Base-by-base conservation (phyloP, 1,284 basidiomycete genomes). In the Pseudozyma pruni region DNA sequence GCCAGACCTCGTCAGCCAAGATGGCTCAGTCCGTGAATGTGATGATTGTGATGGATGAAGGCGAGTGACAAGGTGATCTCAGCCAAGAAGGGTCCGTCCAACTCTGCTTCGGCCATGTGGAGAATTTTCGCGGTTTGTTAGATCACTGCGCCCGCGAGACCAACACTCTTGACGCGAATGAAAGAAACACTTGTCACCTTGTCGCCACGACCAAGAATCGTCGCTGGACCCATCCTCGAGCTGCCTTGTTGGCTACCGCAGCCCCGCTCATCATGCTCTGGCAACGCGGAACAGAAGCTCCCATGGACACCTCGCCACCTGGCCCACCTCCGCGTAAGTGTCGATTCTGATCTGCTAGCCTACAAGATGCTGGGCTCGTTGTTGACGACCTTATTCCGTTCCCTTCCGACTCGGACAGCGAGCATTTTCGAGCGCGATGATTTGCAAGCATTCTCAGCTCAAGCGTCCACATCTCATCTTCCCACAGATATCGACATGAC, bases 291-390 rank as follows among this genome's bases (percentile, higher is more conserved):
- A 74, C 64, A 14, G 71, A 78, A 41, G 74, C 75, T 27, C 75
- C 75, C 5, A 78, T 78, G 75, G 75, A 78, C 38, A 62, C 74
- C 19, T 64, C 74, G 1, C 71, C 68, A 17, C 56, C 70, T 1
- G 74, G 74, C 0, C 71, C 71, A 31, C 57, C 48, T 25, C 57
- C 54, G 31, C 58, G 73, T 74, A 49, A 34, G 72, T 71, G 11
- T n/a, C 23, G n/a, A n/a, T n/a, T n/a, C n/a, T n/a, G n/a, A n/a
- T n/a, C n/a, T n/a, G n/a, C n/a, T n/a, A n/a, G n/a, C n/a, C n/a
- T n/a, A n/a, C n/a, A n/a, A n/a, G n/a, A n/a, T 20, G 25, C 45
- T 47, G 45, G 29, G 17, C 11, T 10, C 22, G 9, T n/a, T 14
- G 11, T 1, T 10, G 7, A 14, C 13, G 13, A 16, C 4, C 4